Evolutionary conservation across 495 filamentous ascomycete genomes (phyloP), one percentile per base, ranked within the genome.

Genomic region (Penicillium coprophilum): DNA sequence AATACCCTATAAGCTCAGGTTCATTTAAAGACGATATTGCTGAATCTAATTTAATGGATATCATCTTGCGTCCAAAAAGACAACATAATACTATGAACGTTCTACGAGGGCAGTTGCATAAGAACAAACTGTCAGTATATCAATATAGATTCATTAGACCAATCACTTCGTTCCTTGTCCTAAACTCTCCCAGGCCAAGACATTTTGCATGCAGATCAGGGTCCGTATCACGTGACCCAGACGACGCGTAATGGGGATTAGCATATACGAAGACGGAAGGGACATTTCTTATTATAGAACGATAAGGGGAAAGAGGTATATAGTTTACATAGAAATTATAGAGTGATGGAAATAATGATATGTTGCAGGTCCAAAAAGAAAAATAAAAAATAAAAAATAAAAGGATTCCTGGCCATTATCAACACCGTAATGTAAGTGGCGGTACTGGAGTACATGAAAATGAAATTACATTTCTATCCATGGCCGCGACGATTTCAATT

Each of bases 371-470:
- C n/a, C n/a, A n/a, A n/a, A n/a, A n/a, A n/a, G n/a, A n/a, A n/a
- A n/a, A n/a, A n/a, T n/a, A n/a, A n/a, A n/a, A n/a, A n/a, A n/a
- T n/a, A n/a, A n/a, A n/a, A n/a, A n/a, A n/a, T n/a, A n/a, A n/a
- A n/a, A n/a, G n/a, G n/a, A n/a, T n/a, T 36, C 32, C 13, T 36
- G 2, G 12, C 5, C n/a, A n/a, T 15, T 15, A 36, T 38, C 34
- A 38, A 36, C 13, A 34, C 15, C 6, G 56, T 62, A 56, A 50
- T 60, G 46, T 56, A 60, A 52, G 58, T 61, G 58, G 54, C 51
- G 57, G 53, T 60, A 59, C 32, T 59, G n/a, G n/a, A n/a, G n/a
- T n/a, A 54, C 19, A 34, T 53, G 32, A 48, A 57, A 47, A 31
- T 19, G n/a, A 11, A 47, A 20, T 4, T 47, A 4, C 45, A 47